Evolutionary conservation across 352 stramenopile species (phyloP).

Genomic region (Phytophthora rubi): DNA sequence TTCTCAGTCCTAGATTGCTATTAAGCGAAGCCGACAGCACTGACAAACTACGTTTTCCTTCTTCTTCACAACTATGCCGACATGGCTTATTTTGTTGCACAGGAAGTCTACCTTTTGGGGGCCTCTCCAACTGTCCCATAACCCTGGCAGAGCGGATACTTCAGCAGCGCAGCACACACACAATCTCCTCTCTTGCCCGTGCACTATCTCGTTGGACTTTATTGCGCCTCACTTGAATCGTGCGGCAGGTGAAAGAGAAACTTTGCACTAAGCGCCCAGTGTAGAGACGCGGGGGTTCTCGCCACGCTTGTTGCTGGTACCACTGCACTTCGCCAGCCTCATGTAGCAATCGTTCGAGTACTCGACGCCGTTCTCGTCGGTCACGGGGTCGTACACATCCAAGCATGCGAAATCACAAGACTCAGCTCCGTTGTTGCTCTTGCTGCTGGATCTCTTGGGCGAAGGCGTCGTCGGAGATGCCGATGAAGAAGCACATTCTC

Average conservation of each 20-base stretch:
- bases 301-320: constrained; percentile 6
- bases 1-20: too few species aligned
- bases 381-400: constrained; percentile 35
- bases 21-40: too few species aligned
- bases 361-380: constrained; percentile 37
- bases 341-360: constrained; percentile 53
- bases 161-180: too few species aligned
- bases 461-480: constrained; percentile 13
- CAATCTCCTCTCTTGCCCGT: neutral
- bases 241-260: neutral
- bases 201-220: neutral
- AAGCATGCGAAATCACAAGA: constrained; percentile 12
- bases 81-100: too few species aligned
- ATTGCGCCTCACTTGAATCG: neutral
- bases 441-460: neutral
- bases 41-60: too few species aligned
- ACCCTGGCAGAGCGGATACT: too few species aligned
- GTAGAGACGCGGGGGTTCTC: neutral
- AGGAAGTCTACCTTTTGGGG: too few species aligned
- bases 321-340: constrained; percentile 36
- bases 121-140: too few species aligned
- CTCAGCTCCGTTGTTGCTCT: neutral
- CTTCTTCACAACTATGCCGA: too few species aligned
- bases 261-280: neutral
- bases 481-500: constrained; percentile 30